Conservation (phyloP, 2,329 filamentous ascomycete species). For the Colletotrichum scovillei region DNA sequence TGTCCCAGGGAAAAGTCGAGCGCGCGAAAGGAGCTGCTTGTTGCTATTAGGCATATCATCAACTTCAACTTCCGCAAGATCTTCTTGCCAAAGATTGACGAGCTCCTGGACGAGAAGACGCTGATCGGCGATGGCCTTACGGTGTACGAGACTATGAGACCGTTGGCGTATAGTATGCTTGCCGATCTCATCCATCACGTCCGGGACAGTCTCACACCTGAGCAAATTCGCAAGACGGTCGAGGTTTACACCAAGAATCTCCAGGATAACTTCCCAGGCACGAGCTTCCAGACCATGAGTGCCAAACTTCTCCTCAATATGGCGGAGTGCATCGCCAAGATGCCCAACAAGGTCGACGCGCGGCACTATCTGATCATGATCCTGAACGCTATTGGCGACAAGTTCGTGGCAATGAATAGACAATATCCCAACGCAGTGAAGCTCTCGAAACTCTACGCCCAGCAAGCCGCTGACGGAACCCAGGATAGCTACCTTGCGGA, state of each 20-base stretch:
- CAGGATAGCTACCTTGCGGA: slow-evolving; percentile 88
- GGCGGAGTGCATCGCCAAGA: slow-evolving; percentile 96
- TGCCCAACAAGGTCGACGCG: slow-evolving; percentile 93
- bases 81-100: slow-evolving; percentile 93
- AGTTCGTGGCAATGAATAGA: slow-evolving; percentile 97
- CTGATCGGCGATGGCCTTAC: slow-evolving; percentile 96
- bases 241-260: slow-evolving; percentile 97
- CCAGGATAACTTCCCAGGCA: slow-evolving; percentile 95
- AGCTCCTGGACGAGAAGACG: slow-evolving; percentile 92
- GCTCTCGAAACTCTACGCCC: slow-evolving; percentile 80
- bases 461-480: slow-evolving; percentile 71
- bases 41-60: slow-evolving; percentile 97
- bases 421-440: slow-evolving; percentile 97
- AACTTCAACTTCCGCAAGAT: slow-evolving; percentile 99
- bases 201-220: slow-evolving; percentile 84
- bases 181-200: slow-evolving; percentile 98
- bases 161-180: slow-evolving; percentile 97
- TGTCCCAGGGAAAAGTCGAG: slow-evolving; percentile 95
- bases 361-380: slow-evolving; percentile 98
- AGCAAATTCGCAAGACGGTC: slow-evolving; percentile 95
- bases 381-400: slow-evolving; percentile 96
- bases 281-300: slow-evolving; percentile 99
- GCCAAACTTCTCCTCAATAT: slow-evolving; percentile 97
- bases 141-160: slow-evolving; percentile 95
- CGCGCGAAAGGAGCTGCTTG: slow-evolving; percentile 92